Base-by-base conservation (phyloP, 805 yeast genomes). In the Pichia manshurica region DNA sequence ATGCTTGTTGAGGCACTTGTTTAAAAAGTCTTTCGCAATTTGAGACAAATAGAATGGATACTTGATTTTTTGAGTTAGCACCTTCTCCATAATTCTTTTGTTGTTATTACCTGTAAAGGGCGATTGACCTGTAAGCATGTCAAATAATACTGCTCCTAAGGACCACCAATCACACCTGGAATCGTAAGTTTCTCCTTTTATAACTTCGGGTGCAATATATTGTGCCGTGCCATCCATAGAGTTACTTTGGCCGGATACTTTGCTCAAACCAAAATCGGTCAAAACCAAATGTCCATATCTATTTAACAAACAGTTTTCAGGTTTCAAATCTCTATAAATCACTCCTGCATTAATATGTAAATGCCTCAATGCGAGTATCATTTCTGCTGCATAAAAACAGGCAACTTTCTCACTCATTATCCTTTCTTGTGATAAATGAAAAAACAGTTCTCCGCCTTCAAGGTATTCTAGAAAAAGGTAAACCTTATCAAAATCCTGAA, bases 81-180 rank as follows among this genome's bases (percentile, higher is more conserved):
- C 82, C 62, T 87, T 88, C 52, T 84, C 87, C 67, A 84, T 74
- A 28, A 88, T 85, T 39, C 75, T 77, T 60, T 84, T 82, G 58
- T 84, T 83, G 57, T 84, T 85, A 46, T 77, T 82, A 3, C 96
- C 96, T 0, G 93, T 84, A 64, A 86, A 87, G 1, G 96, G 96
- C 0, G 96, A 96, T 42, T 81, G 74, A 0, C 96, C 96, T 0
- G 90, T 82, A 44, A 88, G 69, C 75, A 88, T 74, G 62, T 89
- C 96, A 57, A 69, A 85, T 42, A 82, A 68, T 6, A 88, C 82
- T 41, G 95, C 84, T 0, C 96, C 96, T 31, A 89, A 67, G 0
- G 96, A 87, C 88, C 96, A 88, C 86, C 95, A 87, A 63, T 88
- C 96, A 42, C 89, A 93, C 29, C 80, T 74, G 46, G 78, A 82